Base-by-base conservation (phyloP, 306 rosid genomes). In the Pueraria montana region DNA sequence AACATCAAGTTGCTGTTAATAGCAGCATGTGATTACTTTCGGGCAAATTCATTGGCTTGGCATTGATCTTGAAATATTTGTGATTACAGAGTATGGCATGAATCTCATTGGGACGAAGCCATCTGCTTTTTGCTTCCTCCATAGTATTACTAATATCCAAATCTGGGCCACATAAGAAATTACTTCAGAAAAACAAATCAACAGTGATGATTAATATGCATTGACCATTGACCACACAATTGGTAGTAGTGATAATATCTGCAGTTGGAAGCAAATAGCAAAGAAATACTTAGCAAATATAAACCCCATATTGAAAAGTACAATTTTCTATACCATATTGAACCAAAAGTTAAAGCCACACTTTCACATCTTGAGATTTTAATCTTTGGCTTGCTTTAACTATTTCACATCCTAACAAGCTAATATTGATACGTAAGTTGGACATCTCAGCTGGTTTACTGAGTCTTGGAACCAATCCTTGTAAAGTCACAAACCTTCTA, bases 21-120 rank as follows among this genome's bases (percentile, higher is more conserved):
- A 65, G 78, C n/a, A 80, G 80, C 46, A 84, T 81, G 84, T 30
- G 14, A 75, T 90, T 90, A 96, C 99, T 91, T 91, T 70, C 52
- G 26, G 99, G 99, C 80, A 88, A 83, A 85, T 85, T 66, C 90
- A 87, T 81, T 71, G 99, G 99, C 91, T 94, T 96, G 87, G 89
- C 97, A 70, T 66, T 14, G 90, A 96, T 90, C 85, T 78, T 72
- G 89, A 96, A 96, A 80, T 92, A 84, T 84, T 91, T 92, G 90
- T 90, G 4, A 80, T 96, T 96, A 84, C 87, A 86, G n/a, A 96
- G 96, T 26, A 96, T 88, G 53, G 97, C 98, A 75, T 88, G 93
- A 79, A 96, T 96, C 90, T 96, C 99, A 82, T 96, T 96, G 27
- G 99, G 95, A 59, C 98, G 99, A 73, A 96, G 99, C 99, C 99